Evolutionary conservation across 2,329 filamentous ascomycete species (phyloP), one percentile per base, ranked within the genome.

Genomic region (Biscogniauxia marginata): DNA sequence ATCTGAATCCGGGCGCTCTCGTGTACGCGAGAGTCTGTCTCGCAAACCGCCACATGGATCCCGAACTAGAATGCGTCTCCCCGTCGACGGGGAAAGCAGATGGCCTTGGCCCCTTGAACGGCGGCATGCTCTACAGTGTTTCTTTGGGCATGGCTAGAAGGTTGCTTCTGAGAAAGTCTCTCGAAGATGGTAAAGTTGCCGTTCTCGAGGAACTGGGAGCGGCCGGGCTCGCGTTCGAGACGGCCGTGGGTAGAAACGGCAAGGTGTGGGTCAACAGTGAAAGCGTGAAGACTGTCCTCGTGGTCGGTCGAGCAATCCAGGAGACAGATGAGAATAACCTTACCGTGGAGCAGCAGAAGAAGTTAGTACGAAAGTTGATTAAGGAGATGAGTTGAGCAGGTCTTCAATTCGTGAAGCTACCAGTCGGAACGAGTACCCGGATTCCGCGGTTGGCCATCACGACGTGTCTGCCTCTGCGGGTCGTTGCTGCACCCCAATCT

Each of bases 241-340:
- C 96, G 57, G 93, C 93, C 0, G 90, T 96, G 7, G 95, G 95
- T 18, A 85, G 91, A 68, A 99, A 99, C 73, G 95, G 95, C 44
- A 88, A 85, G 71, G 84, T 98, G 20, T 98, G 95, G 92, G 89
- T 98, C 13, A 87, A 93, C 68, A 92, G 89, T 63, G 89, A 88
- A 23, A 88, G 80, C 59, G 76, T 88, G 39, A 88, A 83, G 74
- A 86, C 85, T 25, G 87, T 92, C 7, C 77, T 96, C 59, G 82
- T 85, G 0, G 89, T 98, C 54, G 93, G 93, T 1, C 85, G 84
- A 64, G 90, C 91, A 46, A 77, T 99, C 49, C 82, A 83, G 66
- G 84, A 90, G 70, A 88, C 88, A n/a, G 93, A 98, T 70, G 82
- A 88, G 67, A 81, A 82, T 53, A 77, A 76, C 2, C 74, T 91